Percentiles rank a stretch among this genome's conserved stretches.
phyloP scores from a whole-genome alignment of 192 early-diverging fungal genomes.

The Backusella parvicylindrica region DNA sequence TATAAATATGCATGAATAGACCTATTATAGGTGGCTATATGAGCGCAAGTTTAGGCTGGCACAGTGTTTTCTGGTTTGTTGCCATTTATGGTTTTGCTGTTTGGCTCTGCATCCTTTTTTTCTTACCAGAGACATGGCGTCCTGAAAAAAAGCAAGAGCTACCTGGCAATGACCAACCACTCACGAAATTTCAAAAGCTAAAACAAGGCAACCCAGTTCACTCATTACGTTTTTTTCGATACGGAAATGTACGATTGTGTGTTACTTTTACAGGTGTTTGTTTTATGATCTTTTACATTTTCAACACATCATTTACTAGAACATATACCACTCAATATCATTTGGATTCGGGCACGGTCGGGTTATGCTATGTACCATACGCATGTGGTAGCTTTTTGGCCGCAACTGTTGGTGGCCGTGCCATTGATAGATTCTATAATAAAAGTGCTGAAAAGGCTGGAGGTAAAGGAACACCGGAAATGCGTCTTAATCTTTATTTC shows the following conservation, averaged over 20 bases:
- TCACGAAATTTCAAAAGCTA: neutral
- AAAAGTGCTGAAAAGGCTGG: constrained; percentile 8
- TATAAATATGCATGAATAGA: neutral
- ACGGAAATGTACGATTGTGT: constrained; percentile 19
- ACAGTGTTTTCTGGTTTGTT: constrained; percentile 31
- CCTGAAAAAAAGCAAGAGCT: neutral
- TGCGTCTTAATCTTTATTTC: constrained; percentile 22
- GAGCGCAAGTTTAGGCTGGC: constrained; percentile 30
- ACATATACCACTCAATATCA: constrained; percentile 32
- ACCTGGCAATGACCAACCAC: neutral
- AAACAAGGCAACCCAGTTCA: constrained; percentile 23
- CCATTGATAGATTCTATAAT: constrained; percentile 19
- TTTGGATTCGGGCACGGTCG: constrained; percentile 23
- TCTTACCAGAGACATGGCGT: constrained; percentile 34
- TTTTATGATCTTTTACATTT: constrained; percentile 26
- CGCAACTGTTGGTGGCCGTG: constrained; percentile 15
- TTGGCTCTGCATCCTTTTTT: constrained; percentile 24
- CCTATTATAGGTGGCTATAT: constrained; percentile 35
- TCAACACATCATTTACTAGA: constrained; percentile 32
- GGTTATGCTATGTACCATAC: constrained; percentile 32
- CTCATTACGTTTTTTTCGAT: constrained; percentile 13
- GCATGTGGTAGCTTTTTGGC: constrained; percentile 26
- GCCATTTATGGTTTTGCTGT: constrained; percentile 15
- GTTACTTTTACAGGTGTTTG: constrained; percentile 23
- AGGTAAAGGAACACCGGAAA: constrained; percentile 22